Base-by-base conservation (phyloP, 805 yeast species). In the Wickerhamiella vanderwaltii region DNA sequence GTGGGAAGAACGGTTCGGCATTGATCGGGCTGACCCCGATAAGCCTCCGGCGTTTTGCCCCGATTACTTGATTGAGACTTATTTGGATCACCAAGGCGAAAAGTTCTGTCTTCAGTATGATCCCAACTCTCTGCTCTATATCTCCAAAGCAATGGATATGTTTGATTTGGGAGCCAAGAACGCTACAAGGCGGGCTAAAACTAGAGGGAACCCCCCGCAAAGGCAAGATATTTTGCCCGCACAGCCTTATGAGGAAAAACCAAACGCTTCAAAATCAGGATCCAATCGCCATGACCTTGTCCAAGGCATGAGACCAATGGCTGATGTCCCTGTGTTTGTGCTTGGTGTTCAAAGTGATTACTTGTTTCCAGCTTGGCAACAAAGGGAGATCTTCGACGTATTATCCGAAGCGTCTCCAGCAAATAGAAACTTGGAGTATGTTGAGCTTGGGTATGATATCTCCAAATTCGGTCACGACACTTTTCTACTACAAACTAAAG, bases 281-380 rank as follows among this genome's bases (percentile, higher is more conserved):
- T 18, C 29, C 23, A 43, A 79, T 1, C 61, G 64, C 16, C 55
- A 61, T 4, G 95, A 87, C 56, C 65, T 87, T 30, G 60, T 66
- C 17, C 60, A 65, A 15, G 96, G 96, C 2, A 63, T 87, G 66
- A 52, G 56, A 23, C 71, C 72, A 20, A 64, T 87, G 43, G 67
- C 79, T 1, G 67, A 77, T 48, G 74, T 76, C 46, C 76, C 80
- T 25, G 68, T 82, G 3, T 65, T 87, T 43, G 83, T 87, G 3
- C 71, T 87, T 40, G 96, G 96, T 9, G 95, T 86, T n/a, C 91
- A 83, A 55, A 79, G 91, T 1, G 96, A 87, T 57, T 81, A 82
- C 30, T 67, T 87, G 39, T 87, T 87, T 66, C 96, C 96, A 1
- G 83, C 79, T 28, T 84, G 95, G 94, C 96, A 87, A 63, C 96